Evolutionary conservation across 768 basidiomycete genomes (phyloP).

Genomic region (Termitomyces sp.): DNA sequence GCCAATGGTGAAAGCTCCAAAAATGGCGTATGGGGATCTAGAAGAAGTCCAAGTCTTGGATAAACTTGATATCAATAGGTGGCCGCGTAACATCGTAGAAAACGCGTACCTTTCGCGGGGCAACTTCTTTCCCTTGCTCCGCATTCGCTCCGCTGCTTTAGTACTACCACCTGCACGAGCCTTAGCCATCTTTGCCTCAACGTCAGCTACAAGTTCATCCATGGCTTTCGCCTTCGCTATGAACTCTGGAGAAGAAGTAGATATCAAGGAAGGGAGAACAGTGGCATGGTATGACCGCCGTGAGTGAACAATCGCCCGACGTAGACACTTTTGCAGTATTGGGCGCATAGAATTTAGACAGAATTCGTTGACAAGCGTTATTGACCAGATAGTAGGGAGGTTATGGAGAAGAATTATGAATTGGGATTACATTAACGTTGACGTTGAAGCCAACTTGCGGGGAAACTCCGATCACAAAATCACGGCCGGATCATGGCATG

Average conservation of each 20-base stretch:
- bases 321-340: slow-evolving; percentile 15
- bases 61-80: background rate
- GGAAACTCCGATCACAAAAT: slow-evolving; percentile 20
- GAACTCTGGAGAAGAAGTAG: slow-evolving; percentile 71
- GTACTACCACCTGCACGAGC: slow-evolving; percentile 71
- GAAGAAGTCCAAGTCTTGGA: slow-evolving; percentile 60
- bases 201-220: slow-evolving; percentile 62
- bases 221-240: slow-evolving; percentile 61
- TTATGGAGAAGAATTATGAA: slow-evolving; percentile 2
- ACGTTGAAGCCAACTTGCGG: slow-evolving; percentile 4
- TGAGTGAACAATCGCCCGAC: slow-evolving; percentile 6
- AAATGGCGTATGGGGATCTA: slow-evolving; percentile 88
- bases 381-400: background rate
- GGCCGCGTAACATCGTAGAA: background rate
- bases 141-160: slow-evolving; percentile 74
- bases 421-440: slow-evolving; percentile 5
- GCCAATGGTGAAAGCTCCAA: slow-evolving; percentile 85
- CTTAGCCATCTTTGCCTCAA: slow-evolving; percentile 55
- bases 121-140: slow-evolving; percentile 73
- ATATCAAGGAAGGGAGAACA: slow-evolving; percentile 69
- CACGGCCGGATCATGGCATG: background rate
- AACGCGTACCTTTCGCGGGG: slow-evolving; percentile 74
- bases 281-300: slow-evolving; percentile 62
- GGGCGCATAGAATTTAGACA: slow-evolving; percentile 13
- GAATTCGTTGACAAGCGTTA: background rate